A percentile compares a stretch with the other conserved stretches of the same genome.
Evolutionary conservation across 164 flowering plant species (phyloP).

Genomic region (Umbilicus rupestris): DNA sequence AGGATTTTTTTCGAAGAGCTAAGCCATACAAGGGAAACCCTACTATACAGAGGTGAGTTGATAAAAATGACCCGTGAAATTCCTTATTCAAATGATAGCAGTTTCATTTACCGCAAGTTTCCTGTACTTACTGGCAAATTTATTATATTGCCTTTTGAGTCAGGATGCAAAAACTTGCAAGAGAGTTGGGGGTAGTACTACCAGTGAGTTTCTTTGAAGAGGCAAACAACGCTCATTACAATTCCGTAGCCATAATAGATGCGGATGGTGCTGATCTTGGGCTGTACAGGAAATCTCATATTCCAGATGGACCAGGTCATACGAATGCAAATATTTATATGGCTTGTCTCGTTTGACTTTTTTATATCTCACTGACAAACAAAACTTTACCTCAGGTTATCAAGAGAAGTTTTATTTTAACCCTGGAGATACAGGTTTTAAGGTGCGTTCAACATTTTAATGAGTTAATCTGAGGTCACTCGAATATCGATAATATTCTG

Average conservation of each 20-base stretch:
- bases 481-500: background rate
- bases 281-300: conserved; percentile 89
- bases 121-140: background rate
- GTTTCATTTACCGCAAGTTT: background rate
- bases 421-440: conserved; percentile 97
- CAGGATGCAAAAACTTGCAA: conserved; percentile 95
- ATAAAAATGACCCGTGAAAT: background rate
- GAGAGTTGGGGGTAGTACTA: conserved; percentile 85
- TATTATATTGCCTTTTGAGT: conserved; percentile 4
- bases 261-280: conserved; percentile 97
- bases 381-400: conserved; percentile 49
- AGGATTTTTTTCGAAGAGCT: conserved; percentile 76
- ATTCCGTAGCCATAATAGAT: conserved; percentile 89
- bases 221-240: conserved; percentile 96
- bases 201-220: conserved; percentile 98
- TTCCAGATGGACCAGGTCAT: conserved; percentile 95
- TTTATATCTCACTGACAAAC: conserved; percentile 3
- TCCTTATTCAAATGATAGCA: background rate
- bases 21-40: conserved; percentile 82
- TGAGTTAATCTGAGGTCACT: background rate
- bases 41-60: conserved; percentile 56
- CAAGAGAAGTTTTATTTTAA: conserved; percentile 97
- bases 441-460: conserved; percentile 33
- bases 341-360: background rate
- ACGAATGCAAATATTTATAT: background rate